Evolutionary conservation across 768 basidiomycete genomes (phyloP), one percentile per base, ranked within the genome.

Genomic region (Naganishia onofrii): DNA sequence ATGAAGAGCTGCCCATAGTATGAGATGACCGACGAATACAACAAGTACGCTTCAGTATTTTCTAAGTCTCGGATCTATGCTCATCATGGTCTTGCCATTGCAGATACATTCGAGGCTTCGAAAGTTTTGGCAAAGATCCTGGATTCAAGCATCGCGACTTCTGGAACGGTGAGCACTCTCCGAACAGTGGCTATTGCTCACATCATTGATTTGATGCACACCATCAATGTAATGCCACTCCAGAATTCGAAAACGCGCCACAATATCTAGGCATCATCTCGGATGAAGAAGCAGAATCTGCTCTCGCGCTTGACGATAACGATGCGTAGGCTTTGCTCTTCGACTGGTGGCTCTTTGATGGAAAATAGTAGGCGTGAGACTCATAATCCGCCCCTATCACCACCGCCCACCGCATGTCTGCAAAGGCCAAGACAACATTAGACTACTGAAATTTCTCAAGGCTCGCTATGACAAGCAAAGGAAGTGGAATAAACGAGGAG

Each of bases 21-120:
- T 71, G 79, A 80, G 60, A 78, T 79, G 58, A 75, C 74, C 23
- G 79, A 79, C 63, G 76, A 76, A 28, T 80, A 79, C 54, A 80
- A 80, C 63, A 73, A 63, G 75, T 79, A 56, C 60, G 5, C 5
- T 42, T 2, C 15, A 42, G 48, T 23, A 75, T 21, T 34, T 51
- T 5, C 31, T 5, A 7, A 17, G 42, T 46, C 46, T 26, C 63
- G 13, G 5, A 31, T 5, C 32, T 54, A 17, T 23, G 21, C 29
- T 54, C 19, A 52, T 54, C 31, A 12, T 19, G 10, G 21, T 8
- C 23, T n/a, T 31, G 44, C 13, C 8, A 19, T 2, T 65, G 21
- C 21, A 77, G 75, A 21, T 75, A 70, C 66, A n/a, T 79, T 23
- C 70, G 73, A 3, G 71, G 76, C 4, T 68, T 80, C 60, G 75